Evolutionary conservation across 2,329 filamentous ascomycete genomes (phyloP), one percentile per base, ranked within the genome.

Genomic region (Purpureocillium lavendulum): DNA sequence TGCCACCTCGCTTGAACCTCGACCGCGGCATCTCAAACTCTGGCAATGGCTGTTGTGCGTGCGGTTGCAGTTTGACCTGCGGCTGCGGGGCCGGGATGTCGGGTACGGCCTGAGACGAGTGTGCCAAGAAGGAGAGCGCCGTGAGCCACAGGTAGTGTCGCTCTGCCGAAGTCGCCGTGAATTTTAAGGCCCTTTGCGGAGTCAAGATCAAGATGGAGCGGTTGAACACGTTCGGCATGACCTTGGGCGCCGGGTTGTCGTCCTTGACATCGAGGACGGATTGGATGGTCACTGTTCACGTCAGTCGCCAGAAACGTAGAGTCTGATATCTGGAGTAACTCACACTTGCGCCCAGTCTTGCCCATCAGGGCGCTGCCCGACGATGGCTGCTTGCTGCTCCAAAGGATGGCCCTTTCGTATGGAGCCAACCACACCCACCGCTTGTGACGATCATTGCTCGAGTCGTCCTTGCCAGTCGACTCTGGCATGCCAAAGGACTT

Each of bases 351-450:
- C 40, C 92, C 92, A 56, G 84, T 84, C 69, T 97, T 98, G 49
- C 92, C 92, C 71, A 97, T 74, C 60, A 98, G 65, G 26, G 89
- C 90, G 52, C 79, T 84, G 26, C 89, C 88, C 50, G 82, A 87
- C 9, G 82, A 87, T 13, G 92, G 92, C 63, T 98, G 92, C 70
- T 94, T 96, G 71, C 84, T 94, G 62, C 90, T 96, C 92, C 92
- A 98, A 61, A 98, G 86, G 44, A 98, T 90, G 11, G 90, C 84
- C 46, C 89, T 76, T 63, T 98, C 92, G 56, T 98, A 97, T 3
- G 92, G 92, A 14, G 90, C 92, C 46, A 98, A 75, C 92, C 92
- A 98, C 2, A 98, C 92, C 92, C 92, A 98, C 59, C 92, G 77
- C 66, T 89, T 96, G 60, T 98, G 92, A 24, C 92, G 84, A 48